Evolutionary conservation across 495 filamentous ascomycete genomes (phyloP).

Genomic region (Niebla homalea): DNA sequence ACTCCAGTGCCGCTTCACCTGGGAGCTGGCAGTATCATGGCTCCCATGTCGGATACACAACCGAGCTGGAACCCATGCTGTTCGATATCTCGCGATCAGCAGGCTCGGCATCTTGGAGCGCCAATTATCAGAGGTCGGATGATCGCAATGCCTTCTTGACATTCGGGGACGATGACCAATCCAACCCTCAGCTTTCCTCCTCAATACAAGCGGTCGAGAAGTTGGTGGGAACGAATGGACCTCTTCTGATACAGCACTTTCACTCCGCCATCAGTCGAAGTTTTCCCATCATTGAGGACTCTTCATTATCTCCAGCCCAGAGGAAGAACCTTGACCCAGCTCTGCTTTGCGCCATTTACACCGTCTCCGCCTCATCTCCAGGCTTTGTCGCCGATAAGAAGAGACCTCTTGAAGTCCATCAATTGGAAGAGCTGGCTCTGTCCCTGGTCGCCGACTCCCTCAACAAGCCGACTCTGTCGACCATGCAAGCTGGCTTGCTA

Average conservation of each 20-base stretch:
- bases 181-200: slow-evolving; percentile 33
- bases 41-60: slow-evolving; percentile 40
- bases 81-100: slow-evolving; percentile 35
- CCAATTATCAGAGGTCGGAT: slow-evolving; percentile 55
- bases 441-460: slow-evolving; percentile 63
- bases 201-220: slow-evolving; percentile 71
- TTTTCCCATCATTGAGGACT: slow-evolving; percentile 80
- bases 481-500: slow-evolving; percentile 80
- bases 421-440: slow-evolving; percentile 65
- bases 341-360: slow-evolving; percentile 77
- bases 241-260: slow-evolving; percentile 71
- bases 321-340: slow-evolving; percentile 70
- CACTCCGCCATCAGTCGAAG: slow-evolving; percentile 79
- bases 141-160: slow-evolving; percentile 75
- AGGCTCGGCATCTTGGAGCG: slow-evolving; percentile 26
- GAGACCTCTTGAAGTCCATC: slow-evolving; percentile 54
- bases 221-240: slow-evolving; percentile 69
- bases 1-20: slow-evolving; percentile 22
- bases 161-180: slow-evolving; percentile 27
- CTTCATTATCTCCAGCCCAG: slow-evolving; percentile 58
- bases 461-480: slow-evolving; percentile 77
- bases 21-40: slow-evolving; percentile 34
- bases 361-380: slow-evolving; percentile 84
- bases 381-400: slow-evolving; percentile 56
- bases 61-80: slow-evolving; percentile 37